Evolutionary conservation across 192 early-diverging fungal genomes (phyloP).

Genomic region (Coemansia sp.): DNA sequence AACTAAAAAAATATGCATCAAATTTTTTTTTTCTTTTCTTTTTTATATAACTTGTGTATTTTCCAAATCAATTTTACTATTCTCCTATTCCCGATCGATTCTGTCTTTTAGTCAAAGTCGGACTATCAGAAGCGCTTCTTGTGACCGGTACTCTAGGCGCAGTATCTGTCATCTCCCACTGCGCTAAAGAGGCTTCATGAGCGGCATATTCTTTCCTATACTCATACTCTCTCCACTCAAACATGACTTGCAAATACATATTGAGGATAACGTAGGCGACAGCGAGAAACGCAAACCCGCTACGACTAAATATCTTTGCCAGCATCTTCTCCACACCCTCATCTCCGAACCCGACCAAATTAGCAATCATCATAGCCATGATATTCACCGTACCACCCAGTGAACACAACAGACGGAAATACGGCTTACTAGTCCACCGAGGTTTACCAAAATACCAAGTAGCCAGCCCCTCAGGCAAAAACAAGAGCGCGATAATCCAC

Average conservation of each 20-base stretch:
- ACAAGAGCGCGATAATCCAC: conserved; percentile 84
- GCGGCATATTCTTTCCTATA: conserved; percentile 51
- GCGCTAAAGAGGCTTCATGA: neutral
- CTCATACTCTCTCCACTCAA: conserved; percentile 79
- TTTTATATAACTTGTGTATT: conserved; percentile 7
- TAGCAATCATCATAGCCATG: conserved; percentile 93
- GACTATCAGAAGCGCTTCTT: conserved; percentile 9
- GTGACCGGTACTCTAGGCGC: conserved; percentile 6
- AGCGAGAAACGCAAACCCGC: conserved; percentile 57
- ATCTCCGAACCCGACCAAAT: conserved; percentile 95
- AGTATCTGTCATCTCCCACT: conserved; percentile 21
- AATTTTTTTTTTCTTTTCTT: neutral
- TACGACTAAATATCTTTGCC: conserved; percentile 58
- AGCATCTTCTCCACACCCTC: conserved; percentile 83
- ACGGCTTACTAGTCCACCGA: conserved; percentile 37
- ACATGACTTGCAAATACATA: conserved; percentile 73
- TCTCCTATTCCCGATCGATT: conserved; percentile 5
- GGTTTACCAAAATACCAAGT: conserved; percentile 52
- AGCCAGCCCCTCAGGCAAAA: conserved; percentile 83
- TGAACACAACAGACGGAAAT: conserved; percentile 81
- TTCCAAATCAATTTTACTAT: neutral
- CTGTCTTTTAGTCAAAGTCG: conserved; percentile 25
- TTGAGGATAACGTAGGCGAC: conserved; percentile 61
- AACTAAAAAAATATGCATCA: neutral
- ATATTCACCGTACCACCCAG: conserved; percentile 84